Conservation (phyloP, 2,329 filamentous ascomycete genomes). For the Dactylellina parvicollis region DNA sequence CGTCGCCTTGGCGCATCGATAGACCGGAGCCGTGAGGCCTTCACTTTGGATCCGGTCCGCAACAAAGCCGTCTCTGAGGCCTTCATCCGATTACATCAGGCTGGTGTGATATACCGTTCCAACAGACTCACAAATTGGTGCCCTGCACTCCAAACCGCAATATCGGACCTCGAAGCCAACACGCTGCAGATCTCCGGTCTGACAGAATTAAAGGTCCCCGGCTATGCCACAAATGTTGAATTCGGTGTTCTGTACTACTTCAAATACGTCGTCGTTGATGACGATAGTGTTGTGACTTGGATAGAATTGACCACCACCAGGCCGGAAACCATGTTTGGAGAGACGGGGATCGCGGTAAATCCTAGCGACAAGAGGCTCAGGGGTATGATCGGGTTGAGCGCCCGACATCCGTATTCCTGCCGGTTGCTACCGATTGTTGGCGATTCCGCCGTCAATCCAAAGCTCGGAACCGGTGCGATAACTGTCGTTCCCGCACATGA, state of each 20-base stretch:
- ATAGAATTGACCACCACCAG: conserved; percentile 57
- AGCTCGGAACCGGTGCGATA: conserved; percentile 56
- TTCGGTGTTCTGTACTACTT: conserved; percentile 57
- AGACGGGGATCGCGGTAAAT: conserved; percentile 57
- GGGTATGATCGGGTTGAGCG: conserved; percentile 34
- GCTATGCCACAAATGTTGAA: conserved; percentile 41
- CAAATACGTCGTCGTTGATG: conserved; percentile 55
- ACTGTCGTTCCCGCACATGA: conserved; percentile 57
- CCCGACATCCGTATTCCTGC: conserved; percentile 25
- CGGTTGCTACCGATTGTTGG: conserved; percentile 55
- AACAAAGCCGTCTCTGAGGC: conserved; percentile 55
- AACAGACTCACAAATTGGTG: conserved; percentile 57
- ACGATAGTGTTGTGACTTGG: conserved; percentile 39
- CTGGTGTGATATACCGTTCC: conserved; percentile 57
- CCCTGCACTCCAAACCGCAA: conserved; percentile 54
- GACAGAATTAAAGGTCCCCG: conserved; percentile 32
- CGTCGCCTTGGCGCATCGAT: conserved; percentile 56
- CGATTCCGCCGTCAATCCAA: conserved; percentile 55
- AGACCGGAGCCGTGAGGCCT: conserved; percentile 53
- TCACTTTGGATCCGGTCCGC: conserved; percentile 53
- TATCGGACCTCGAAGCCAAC: conserved; percentile 57
- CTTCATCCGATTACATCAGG: conserved; percentile 55
- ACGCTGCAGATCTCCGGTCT: conserved; percentile 47
- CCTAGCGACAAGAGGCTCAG: conserved; percentile 56
- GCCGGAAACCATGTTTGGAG: conserved; percentile 56